A percentile compares a stretch with the other conserved stretches of the same genome.
phyloP scores from a whole-genome alignment of 345 rosid genomes.

The Eucalyptus caleyi region DNA sequence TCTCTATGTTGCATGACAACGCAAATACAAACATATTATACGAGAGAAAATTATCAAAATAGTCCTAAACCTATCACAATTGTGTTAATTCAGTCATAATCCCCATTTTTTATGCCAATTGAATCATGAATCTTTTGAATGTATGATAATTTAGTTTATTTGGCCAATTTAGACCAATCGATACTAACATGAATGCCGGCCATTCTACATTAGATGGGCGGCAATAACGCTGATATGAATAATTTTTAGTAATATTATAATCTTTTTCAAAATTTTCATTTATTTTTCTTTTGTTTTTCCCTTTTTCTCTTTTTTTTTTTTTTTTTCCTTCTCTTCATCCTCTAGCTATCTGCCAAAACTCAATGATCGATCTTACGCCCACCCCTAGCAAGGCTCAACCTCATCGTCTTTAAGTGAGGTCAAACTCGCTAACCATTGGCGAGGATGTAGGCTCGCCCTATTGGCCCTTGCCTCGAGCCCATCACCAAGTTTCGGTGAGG shows the following conservation, averaged over 20 bases:
- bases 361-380: accelerated
- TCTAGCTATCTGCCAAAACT: neutral
- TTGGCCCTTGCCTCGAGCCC: neutral
- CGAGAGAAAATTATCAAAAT: no score
- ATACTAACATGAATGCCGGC: accelerated
- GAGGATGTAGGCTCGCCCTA: neutral
- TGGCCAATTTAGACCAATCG: neutral
- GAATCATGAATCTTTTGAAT: no score
- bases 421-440: accelerated
- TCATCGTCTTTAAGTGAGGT: neutral
- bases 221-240: accelerated
- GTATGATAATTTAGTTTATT: no score
- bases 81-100: no score
- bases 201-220: accelerated
- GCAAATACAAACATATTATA: no score
- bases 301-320: accelerated
- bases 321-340: neutral
- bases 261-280: no score
- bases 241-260: no score
- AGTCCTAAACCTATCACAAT: accelerated
- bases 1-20: neutral
- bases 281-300: no score
- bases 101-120: accelerated
- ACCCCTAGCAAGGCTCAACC: no score
- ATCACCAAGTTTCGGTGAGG: neutral